Evolutionary conservation across 192 early-diverging fungal genomes (phyloP).

Genomic region (Oehlia diaphana): DNA sequence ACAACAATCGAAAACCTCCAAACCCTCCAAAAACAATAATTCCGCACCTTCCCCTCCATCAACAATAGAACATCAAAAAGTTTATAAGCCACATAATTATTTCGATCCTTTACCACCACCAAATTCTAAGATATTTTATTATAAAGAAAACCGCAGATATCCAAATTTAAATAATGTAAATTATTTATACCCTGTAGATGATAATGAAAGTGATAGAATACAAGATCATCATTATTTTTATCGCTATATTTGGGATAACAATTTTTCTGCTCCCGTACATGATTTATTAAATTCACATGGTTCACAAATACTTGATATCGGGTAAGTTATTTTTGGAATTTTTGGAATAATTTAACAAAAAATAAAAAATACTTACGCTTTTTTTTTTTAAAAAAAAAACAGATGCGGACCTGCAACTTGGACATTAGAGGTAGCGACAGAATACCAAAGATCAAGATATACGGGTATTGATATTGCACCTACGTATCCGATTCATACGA

Average conservation of each 20-base stretch:
- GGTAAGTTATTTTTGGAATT: neutral
- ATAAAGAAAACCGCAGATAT: neutral
- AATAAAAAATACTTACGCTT: no score
- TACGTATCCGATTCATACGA: conserved; percentile 35
- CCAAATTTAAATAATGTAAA: neutral
- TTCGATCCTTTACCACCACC: neutral
- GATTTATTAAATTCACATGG: neutral
- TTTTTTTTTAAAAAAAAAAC: no score
- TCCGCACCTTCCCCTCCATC: neutral
- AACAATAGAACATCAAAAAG: neutral
- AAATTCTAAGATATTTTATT: neutral
- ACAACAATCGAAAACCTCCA: neutral
- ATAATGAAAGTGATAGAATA: neutral
- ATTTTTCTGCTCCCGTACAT: neutral
- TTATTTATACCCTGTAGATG: neutral
- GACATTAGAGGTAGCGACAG: conserved; percentile 39
- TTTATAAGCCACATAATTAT: neutral
- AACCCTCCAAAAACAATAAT: neutral
- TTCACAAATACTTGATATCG: neutral
- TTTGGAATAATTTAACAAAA: no score
- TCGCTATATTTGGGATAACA: conserved; percentile 9
- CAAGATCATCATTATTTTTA: conserved; percentile 1
- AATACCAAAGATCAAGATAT: conserved; percentile 28
- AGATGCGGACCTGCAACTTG: conserved; percentile 42
- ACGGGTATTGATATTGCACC: conserved; percentile 38